A percentile compares a stretch with the other conserved stretches of the same genome.
These are phyloP conservation scores for Puccinia horiana DNA, from an alignment of 1,284 basidiomycete species.

Conservation along the genomic window DNA sequence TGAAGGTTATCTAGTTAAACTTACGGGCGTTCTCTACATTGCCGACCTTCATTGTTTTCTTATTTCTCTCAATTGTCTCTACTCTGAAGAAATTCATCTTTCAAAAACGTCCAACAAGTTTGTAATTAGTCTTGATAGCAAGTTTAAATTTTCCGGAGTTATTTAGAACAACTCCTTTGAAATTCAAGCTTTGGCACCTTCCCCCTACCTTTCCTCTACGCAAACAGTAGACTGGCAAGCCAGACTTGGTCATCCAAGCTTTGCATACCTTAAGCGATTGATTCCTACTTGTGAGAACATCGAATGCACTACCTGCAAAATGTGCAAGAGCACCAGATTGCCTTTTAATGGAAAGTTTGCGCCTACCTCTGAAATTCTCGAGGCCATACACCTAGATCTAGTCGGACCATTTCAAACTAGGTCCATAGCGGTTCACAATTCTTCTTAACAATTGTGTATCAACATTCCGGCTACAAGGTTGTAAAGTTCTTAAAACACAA, in stretches of 20 bases:
- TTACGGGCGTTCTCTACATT: not conserved
- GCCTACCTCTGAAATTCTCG: not conserved
- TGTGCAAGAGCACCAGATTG: not conserved
- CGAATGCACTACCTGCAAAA: not conserved
- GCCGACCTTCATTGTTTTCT: not conserved
- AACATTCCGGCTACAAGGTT: not conserved
- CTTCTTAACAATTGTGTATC: conserved; percentile 24
- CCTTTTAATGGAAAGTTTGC: conserved; percentile 6
- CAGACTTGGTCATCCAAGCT: conserved; percentile 9
- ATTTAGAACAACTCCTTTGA: not conserved
- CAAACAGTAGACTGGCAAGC: not conserved
- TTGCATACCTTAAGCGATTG: not conserved
- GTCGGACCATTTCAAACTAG: not conserved
- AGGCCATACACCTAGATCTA: conserved; percentile 22
- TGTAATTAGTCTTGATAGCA: not conserved
- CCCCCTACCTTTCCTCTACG: not conserved
- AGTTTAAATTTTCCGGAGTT: not conserved
- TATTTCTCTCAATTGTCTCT: not conserved
- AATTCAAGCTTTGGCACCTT: not conserved
- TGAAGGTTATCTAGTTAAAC: not conserved
- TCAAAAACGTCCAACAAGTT: not conserved
- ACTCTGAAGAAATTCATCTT: not conserved
- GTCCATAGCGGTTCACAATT: not conserved
- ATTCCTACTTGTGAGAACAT: not conserved
- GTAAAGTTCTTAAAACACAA: conserved; percentile 19